phyloP scores from a whole-genome alignment of 2,329 filamentous ascomycete genomes.

The Diaporthe sp. region DNA sequence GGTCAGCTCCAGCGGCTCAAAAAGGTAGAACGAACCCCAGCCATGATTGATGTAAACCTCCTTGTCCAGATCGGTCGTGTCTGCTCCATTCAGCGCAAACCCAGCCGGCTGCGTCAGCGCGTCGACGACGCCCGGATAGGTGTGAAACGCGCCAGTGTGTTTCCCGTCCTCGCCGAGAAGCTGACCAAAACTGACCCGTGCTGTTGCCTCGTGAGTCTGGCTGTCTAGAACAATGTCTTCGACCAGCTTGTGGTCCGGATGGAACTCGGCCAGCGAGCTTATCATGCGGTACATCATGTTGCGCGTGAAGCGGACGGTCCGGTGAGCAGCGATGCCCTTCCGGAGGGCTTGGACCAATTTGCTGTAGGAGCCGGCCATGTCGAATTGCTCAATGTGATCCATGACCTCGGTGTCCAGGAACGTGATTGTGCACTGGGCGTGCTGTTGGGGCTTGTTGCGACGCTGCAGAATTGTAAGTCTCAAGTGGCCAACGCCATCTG shows the following conservation, averaged over 20 bases:
- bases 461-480: background rate
- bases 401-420: background rate
- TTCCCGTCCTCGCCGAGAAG: constrained; percentile 51
- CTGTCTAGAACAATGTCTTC: constrained; percentile 69
- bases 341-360: constrained; percentile 68
- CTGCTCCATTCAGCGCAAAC: constrained; percentile 71
- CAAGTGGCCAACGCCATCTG: background rate
- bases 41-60: constrained; percentile 72
- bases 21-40: constrained; percentile 66
- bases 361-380: constrained; percentile 64
- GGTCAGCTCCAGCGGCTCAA: constrained; percentile 57
- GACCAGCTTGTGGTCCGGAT: constrained; percentile 66
- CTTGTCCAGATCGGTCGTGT: constrained; percentile 66
- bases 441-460: constrained; percentile 71
- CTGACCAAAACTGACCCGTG: constrained; percentile 53
- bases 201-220: constrained; percentile 56
- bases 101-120: constrained; percentile 70
- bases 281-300: constrained; percentile 83
- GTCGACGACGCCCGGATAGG: constrained; percentile 70
- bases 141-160: constrained; percentile 59
- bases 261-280: constrained; percentile 68
- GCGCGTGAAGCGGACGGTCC: constrained; percentile 79
- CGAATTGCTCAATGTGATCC: background rate
- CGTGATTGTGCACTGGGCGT: constrained; percentile 74
- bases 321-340: constrained; percentile 72